phyloP scores from a whole-genome alignment of 495 filamentous ascomycete species.

The Darksidea phi region DNA sequence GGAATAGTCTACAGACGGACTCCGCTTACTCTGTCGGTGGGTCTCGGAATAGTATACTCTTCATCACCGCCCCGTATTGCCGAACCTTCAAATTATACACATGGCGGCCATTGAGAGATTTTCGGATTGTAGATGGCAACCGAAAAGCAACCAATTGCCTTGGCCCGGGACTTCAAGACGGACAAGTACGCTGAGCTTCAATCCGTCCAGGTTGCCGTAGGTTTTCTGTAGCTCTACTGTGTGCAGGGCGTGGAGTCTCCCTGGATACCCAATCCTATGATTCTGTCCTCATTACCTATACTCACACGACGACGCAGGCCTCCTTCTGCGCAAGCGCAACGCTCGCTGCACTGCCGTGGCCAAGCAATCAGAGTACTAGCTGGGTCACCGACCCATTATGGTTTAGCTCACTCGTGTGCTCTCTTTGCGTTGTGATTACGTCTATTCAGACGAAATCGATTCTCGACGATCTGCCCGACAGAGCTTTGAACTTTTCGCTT shows the following conservation, averaged over 20 bases:
- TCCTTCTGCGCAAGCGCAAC: constrained; percentile 32
- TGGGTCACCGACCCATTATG: constrained; percentile 28
- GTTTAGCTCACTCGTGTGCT: constrained; percentile 27
- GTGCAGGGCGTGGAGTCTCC: background rate
- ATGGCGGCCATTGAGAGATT: constrained; percentile 25
- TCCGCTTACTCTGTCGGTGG: too few species aligned
- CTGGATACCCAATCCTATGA: background rate
- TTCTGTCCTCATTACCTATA: too few species aligned
- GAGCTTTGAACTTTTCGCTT: constrained; percentile 2
- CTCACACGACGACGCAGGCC: constrained; percentile 3
- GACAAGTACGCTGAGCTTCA: constrained; percentile 32
- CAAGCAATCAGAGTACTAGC: constrained; percentile 1
- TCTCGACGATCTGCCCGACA: constrained; percentile 26
- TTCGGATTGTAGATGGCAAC: constrained; percentile 14
- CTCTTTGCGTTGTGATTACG: constrained; percentile 31
- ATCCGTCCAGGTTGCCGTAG: constrained; percentile 32
- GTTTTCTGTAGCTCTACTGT: background rate
- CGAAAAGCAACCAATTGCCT: background rate
- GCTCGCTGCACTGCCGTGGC: constrained; percentile 24
- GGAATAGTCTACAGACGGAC: too few species aligned
- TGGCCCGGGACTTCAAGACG: constrained; percentile 21
- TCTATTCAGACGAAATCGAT: constrained; percentile 31
- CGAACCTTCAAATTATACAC: constrained; percentile 34
- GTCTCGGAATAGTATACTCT: background rate
- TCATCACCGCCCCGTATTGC: constrained; percentile 28